Base-by-base conservation (phyloP, 495 filamentous ascomycete genomes). In the Venustampulla echinocandica region DNA sequence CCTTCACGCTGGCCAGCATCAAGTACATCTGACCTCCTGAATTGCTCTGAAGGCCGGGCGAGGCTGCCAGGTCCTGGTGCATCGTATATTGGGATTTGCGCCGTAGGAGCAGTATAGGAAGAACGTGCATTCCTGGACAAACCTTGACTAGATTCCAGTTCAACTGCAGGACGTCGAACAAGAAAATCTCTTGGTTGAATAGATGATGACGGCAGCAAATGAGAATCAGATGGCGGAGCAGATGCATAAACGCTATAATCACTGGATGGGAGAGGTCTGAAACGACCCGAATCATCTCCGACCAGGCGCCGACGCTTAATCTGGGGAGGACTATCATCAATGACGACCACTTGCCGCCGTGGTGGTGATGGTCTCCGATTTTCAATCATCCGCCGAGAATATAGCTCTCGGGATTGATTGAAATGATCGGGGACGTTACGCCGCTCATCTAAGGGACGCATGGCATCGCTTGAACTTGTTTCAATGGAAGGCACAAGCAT, bases 401-500 rank as follows among this genome's bases (percentile, higher is more conserved):
- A 48, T 24, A 44, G 14, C n/a, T 56, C 46, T 36, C 51, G 45
- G 14, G 32, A 13, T 22, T 47, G 36, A 28, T 43, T 27, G 22
- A 52, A 49, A 20, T 20, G 27, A 38, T 36, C 14, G 13, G 46
- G 28, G 11, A 30, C 25, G 19, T 20, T 37, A 37, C 20, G 44
- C 25, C 32, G 42, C 45, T 38, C 32, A 41, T 56, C 36, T 24
- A 27, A 40, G 10, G 41, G 18, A 43, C 27, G 4, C 7, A 23
- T 20, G 14, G 17, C 42, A 41, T 55, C 49, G 14, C 58, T 63
- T 46, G 62, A 62, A 7, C 49, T 42, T 23, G 65, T 54, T 47
- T 71, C 68, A 44, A 71, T 65, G 13, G 68, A 71, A 39, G 50
- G 59, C 10, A 71, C 55, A 35, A 63, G 58, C 46, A 64, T 55